Evolutionary conservation across 495 filamentous ascomycete species (phyloP), one percentile per base, ranked within the genome.

Genomic region (Podospora sp.): DNA sequence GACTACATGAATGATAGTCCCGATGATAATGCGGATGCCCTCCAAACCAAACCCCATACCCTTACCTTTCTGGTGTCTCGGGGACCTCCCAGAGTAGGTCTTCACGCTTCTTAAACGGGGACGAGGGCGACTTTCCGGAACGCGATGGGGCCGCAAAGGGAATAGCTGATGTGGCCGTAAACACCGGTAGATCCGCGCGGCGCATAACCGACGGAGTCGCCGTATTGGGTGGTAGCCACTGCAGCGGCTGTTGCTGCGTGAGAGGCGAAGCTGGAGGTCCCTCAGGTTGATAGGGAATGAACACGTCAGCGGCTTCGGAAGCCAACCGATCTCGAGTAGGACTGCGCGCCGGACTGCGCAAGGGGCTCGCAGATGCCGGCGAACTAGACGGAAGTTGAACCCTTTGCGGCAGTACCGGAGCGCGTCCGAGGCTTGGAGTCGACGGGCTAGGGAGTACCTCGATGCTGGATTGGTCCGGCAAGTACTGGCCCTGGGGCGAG

Each of bases 231-330:
- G 77, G 77, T 6, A 80, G 66, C 69, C 80, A 78, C 55, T 76
- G 76, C 60, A 81, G 60, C 8, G 78, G 74, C 25, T 69, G 65
- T 3, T 71, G 65, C 1, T 68, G 63, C 55, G 67, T 63, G 8
- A 70, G 62, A 11, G 76, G 67, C 12, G 60, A 50, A 0, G 78
- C 74, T 1, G 65, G 29, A 0, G 78, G 75, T 12, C 78, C 80
- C 18, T 77, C 72, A 5, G 79, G 79, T 63, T 80, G 77, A 67
- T 81, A 81, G 6, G 71, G 73, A 12, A 80, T 63, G 49, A 81
- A 81, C 8, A 59, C 55, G n/a, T 72, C 65, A 20, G 53, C 6
- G 36, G 35, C 40, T 46, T 46, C 40, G 12, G 40, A 46, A 46
- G 40, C 57, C 18, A 62, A 59, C 22, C 62, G 62, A 27, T 60